phyloP scores from a whole-genome alignment of 108 stramenopile species.

The Skeletonema marinoi region DNA sequence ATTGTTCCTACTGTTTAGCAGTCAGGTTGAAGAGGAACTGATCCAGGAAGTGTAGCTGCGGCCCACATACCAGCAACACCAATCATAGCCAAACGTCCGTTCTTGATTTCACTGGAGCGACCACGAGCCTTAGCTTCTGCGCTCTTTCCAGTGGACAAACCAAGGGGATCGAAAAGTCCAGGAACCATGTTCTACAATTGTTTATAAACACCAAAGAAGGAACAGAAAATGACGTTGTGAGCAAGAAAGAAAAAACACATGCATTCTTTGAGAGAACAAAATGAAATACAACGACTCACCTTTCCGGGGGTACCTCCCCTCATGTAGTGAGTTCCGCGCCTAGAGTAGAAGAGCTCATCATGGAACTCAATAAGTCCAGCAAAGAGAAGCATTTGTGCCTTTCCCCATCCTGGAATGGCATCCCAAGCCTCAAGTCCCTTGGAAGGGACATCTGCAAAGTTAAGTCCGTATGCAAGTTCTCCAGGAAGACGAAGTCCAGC shows the following conservation, averaged over 20 bases:
- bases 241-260: neutral
- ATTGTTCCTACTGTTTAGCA: slow-evolving; percentile 36
- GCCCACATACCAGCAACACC: slow-evolving; percentile 73
- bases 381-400: slow-evolving; percentile 82
- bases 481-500: slow-evolving; percentile 76
- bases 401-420: slow-evolving; percentile 84
- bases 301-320: slow-evolving; percentile 80
- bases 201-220: neutral
- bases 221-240: neutral
- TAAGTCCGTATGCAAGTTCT: slow-evolving; percentile 66
- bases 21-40: slow-evolving; percentile 72
- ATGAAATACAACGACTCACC: slow-evolving; percentile 34
- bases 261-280: neutral
- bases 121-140: slow-evolving; percentile 69
- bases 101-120: slow-evolving; percentile 79
- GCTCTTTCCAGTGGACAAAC: slow-evolving; percentile 58
- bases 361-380: slow-evolving; percentile 83
- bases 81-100: slow-evolving; percentile 87
- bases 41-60: slow-evolving; percentile 66
- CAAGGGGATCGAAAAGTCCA: slow-evolving; percentile 80
- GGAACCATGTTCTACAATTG: slow-evolving; percentile 74
- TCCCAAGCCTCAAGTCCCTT: slow-evolving; percentile 86
- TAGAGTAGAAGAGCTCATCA: slow-evolving; percentile 72
- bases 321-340: slow-evolving; percentile 72
- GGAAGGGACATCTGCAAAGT: slow-evolving; percentile 65